Base-by-base conservation (phyloP, 164 flowering plant species). In the Chloranthus sessilifolius region DNA sequence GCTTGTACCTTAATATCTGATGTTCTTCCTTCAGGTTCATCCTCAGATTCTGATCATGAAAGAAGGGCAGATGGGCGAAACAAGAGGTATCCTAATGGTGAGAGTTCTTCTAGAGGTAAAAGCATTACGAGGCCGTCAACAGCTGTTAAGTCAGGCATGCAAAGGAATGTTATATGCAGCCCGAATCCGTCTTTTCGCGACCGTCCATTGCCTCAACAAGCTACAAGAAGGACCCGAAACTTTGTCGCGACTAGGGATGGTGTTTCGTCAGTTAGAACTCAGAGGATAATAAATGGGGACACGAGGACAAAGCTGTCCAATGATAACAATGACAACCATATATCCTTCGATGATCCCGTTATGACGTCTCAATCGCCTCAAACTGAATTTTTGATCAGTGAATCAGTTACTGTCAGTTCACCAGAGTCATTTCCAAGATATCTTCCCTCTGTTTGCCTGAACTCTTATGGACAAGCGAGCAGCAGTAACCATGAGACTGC, bases 61-160 rank as follows among this genome's bases (percentile, higher is more conserved):
- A 71, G 61, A 62, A 64, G 60, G 64, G 60, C 67, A 17, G 69
- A 56, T 34, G 31, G 34, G 20, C 35, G 60, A 7, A 72, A 70
- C 62, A 74, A 64, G 63, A 78, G 70, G 63, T 60, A 47, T 23
- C 26, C 30, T 50, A 79, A 74, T 55, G 80, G 78, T 27, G 94
- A 74, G 63, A 74, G 88, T 56, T 73, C 81, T 37, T 43, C 80
- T 33, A 72, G 63, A 59, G 83, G 80, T 30, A 85, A 78, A 73
- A 75, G 67, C 40, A 50, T 55, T 11, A 53, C 17, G 42, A 72
- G 72, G 30, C 37, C 71, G 20, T 61, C 80, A 17, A 62, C 53
- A 26, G 60, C 52, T 44, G 82, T 72, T 14, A 52, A 20, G 50
- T n/a, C n/a, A n/a, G n/a, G n/a, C n/a, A n/a, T n/a, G n/a, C n/a